phyloP scores from a whole-genome alignment of 331 rosid genomes.

The Rosa hybrid region DNA sequence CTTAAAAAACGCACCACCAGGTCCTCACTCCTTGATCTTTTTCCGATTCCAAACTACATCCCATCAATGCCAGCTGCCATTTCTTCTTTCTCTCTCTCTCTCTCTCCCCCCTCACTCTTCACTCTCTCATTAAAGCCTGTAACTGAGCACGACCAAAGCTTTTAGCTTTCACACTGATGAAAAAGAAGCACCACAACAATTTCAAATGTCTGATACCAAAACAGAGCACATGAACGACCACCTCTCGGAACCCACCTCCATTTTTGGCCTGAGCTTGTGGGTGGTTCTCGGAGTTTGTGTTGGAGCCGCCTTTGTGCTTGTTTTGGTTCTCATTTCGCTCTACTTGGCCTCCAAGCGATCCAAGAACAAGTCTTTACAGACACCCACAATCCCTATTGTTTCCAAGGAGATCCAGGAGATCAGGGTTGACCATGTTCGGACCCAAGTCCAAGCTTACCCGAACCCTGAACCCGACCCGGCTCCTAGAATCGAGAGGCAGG shows the following conservation, averaged over 20 bases:
- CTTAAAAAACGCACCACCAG: not conserved
- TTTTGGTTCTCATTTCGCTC: conserved; percentile 64
- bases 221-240: conserved; percentile 54
- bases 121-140: not conserved
- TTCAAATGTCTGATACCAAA: conserved; percentile 41
- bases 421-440: conserved; percentile 34
- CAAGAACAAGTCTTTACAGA: conserved; percentile 30
- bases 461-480: conserved; percentile 49
- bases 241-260: conserved; percentile 73
- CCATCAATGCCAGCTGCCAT: conserved; percentile 74
- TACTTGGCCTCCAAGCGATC: conserved; percentile 67
- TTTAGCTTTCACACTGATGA: not conserved
- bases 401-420: conserved; percentile 81
- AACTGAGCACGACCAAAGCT: not conserved
- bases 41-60: conserved; percentile 32
- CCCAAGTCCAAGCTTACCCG: conserved; percentile 36
- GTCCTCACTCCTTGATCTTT: not conserved
- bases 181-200: not conserved
- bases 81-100: conserved; percentile 18
- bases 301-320: conserved; percentile 68
- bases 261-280: conserved; percentile 72
- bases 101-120: conserved; percentile 3
- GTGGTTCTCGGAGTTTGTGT: conserved; percentile 68
- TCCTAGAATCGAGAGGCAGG: conserved; percentile 37
- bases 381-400: conserved; percentile 52